phyloP scores from a whole-genome alignment of 2,329 filamentous ascomycete genomes.

The Cucurbitaria berberidis region DNA sequence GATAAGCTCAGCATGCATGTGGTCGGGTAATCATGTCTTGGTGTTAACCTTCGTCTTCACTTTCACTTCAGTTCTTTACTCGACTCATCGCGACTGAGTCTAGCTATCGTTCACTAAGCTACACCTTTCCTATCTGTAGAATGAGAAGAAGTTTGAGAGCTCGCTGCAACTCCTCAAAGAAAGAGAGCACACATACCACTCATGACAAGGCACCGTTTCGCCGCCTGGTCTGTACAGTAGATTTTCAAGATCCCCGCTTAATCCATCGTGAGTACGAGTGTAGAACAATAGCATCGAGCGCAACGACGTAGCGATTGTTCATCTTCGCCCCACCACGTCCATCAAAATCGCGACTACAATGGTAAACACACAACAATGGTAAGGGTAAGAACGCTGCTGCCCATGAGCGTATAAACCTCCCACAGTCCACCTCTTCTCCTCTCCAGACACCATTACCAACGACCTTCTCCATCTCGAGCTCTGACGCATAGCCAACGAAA shows the following conservation, averaged over 20 bases:
- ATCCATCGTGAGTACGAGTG: neutral
- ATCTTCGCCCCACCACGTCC: neutral
- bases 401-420: neutral
- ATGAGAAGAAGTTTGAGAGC: neutral
- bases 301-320: neutral
- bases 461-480: neutral
- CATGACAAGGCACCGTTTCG: neutral
- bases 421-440: neutral
- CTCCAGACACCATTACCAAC: neutral
- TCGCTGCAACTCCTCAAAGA: neutral
- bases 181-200: neutral
- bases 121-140: neutral
- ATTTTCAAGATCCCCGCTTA: no score
- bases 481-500: neutral
- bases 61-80: neutral
- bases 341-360: neutral
- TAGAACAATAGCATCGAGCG: slow-evolving; percentile 5
- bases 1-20: no score
- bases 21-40: no score
- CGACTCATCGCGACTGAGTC: neutral
- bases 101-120: neutral
- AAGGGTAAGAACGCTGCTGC: neutral
- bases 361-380: slow-evolving; percentile 7
- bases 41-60: neutral
- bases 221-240: neutral